Evolutionary conservation across 2,329 filamentous ascomycete genomes (phyloP), one percentile per base, ranked within the genome.

Genomic region (Pseudonectria foliicola): DNA sequence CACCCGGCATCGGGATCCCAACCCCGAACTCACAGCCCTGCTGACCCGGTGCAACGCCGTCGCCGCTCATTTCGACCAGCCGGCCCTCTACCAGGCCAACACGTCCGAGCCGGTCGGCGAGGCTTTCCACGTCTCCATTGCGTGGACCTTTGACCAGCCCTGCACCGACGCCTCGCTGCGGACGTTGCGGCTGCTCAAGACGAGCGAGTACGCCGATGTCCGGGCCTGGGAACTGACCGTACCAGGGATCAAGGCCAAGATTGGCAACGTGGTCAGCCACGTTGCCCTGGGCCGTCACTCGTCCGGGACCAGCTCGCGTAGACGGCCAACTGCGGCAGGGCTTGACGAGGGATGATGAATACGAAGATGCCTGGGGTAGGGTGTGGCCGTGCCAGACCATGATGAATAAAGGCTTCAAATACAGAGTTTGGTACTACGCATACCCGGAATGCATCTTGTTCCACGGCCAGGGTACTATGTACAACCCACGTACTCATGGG

Each of bases 101-200:
- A 36, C 39, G 6, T 39, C 34, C 4, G 55, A 55, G 8, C 25
- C 41, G 6, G 54, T 44, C 25, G 54, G 46, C 24, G 42, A 31
- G 45, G 76, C 73, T 14, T 95, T 95, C 53, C 92, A 98, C 60
- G 66, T 96, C 40, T 95, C 88, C 29, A 77, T 98, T 37, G 92
- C 82, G 0, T 96, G 90, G 92, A 82, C 75, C 1, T 69, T 90
- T 42, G 59, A 67, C 8, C 56, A 64, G 27, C 79, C 77, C 1
- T 64, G 58, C 6, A 39, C 62, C 3, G 66, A 71, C 24, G 32
- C 51, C 50, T 43, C 52, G 3, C 35, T 53, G 5, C 45, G 44
- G 18, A 54, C 50, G 2, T 40, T 57, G 7, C 33, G 42, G 13
- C 29, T 56, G 1, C 55, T 59, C 24, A 38, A 37, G 18, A 23